A percentile compares a stretch with the other conserved stretches of the same genome.
These are phyloP conservation scores for Puccinia novopanici DNA, from an alignment of 1,284 basidiomycete genomes.

Conservation along the genomic window DNA sequence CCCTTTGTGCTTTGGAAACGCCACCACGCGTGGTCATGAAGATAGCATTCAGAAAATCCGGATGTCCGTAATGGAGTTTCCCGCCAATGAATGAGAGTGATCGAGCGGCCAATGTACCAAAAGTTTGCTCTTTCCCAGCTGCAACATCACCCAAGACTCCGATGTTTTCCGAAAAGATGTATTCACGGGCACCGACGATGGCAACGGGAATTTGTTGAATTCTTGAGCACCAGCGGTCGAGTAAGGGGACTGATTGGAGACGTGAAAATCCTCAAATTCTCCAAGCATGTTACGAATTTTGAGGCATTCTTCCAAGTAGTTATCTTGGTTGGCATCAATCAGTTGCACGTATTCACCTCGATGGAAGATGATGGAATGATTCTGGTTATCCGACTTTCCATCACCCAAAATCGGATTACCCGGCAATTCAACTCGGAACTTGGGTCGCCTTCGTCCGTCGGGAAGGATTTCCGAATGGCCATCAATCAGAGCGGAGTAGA, in stretches of 20 bases:
- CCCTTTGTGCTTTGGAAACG: slow-evolving; percentile 98
- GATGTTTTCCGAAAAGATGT: slow-evolving; percentile 99
- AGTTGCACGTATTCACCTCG: slow-evolving; percentile 98
- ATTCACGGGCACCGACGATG: slow-evolving; percentile 97
- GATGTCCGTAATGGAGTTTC: slow-evolving; percentile 97
- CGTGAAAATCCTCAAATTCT: slow-evolving; percentile 92
- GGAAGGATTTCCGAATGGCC: slow-evolving; percentile 94
- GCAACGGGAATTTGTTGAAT: slow-evolving; percentile 84
- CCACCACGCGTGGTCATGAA: slow-evolving; percentile 99
- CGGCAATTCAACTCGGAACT: slow-evolving; percentile 97
- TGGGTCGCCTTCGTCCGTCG: slow-evolving; percentile 84
- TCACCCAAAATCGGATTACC: slow-evolving; percentile 99
- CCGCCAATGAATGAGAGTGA: slow-evolving; percentile 96
- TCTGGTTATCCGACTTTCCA: slow-evolving; percentile 99
- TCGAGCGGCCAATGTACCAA: slow-evolving; percentile 93
- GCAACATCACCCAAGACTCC: slow-evolving; percentile 98
- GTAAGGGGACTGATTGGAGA: slow-evolving; percentile 86
- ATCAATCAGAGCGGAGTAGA: slow-evolving; percentile 95
- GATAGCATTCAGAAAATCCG: slow-evolving; percentile 95
- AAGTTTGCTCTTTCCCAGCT: slow-evolving; percentile 98
- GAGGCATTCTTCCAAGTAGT: slow-evolving; percentile 98
- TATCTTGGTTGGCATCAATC: slow-evolving; percentile 99
- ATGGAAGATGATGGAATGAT: slow-evolving; percentile 98
- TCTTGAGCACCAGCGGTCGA: slow-evolving; percentile 68
- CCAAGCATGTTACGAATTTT: slow-evolving; percentile 98